These are phyloP conservation scores for Platanus orientalis DNA, from an alignment of 164 flowering plant species.

Conservation along the genomic window DNA sequence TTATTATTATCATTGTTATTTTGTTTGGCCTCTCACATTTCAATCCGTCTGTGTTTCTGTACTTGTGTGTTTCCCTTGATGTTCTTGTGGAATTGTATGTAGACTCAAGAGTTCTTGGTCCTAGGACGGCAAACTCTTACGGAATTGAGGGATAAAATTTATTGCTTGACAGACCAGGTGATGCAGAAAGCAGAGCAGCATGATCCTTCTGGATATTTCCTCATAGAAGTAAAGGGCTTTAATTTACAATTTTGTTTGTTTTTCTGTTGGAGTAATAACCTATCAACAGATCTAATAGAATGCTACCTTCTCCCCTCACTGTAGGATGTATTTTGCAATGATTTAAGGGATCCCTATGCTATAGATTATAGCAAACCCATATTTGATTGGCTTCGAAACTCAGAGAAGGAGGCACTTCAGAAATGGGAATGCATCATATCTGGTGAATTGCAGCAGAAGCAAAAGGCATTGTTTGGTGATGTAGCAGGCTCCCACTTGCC, in stretches of 20 bases:
- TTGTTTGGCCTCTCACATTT: neutral
- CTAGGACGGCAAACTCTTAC: conserved; percentile 70
- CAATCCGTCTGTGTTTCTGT: neutral
- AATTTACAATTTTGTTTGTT: neutral
- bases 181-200: conserved; percentile 65
- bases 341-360: conserved; percentile 64
- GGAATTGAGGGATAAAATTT: conserved; percentile 72
- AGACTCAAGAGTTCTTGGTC: conserved; percentile 84
- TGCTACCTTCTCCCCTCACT: conserved; percentile 2
- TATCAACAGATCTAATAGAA: conserved; percentile 1
- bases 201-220: conserved; percentile 91
- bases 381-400: conserved; percentile 69
- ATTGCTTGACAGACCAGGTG: conserved; percentile 68
- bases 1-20: neutral
- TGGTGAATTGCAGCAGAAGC: conserved; percentile 49
- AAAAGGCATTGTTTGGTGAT: conserved; percentile 41
- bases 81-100: conserved; percentile 7
- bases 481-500: conserved; percentile 38
- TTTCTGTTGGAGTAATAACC: neutral
- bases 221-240: conserved; percentile 62
- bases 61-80: neutral
- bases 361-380: conserved; percentile 78
- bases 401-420: conserved; percentile 58
- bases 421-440: conserved; percentile 72
- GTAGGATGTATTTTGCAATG: conserved; percentile 84